Base-by-base conservation (phyloP, 2,329 filamentous ascomycete species). In the Emericellopsis cladophorae region DNA sequence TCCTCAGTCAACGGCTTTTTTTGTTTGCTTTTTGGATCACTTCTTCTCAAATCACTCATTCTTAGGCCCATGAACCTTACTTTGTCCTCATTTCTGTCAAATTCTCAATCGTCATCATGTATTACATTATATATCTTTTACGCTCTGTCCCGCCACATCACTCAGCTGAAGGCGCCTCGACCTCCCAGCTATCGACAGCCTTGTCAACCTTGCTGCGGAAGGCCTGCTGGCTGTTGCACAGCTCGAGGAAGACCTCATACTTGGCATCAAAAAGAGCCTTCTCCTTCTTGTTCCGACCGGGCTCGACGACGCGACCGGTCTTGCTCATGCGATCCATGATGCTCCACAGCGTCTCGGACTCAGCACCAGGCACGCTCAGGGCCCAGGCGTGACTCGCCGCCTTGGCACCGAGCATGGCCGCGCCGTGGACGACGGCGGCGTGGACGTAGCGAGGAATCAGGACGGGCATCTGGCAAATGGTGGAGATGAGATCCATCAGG, bases 321-420 rank as follows among this genome's bases (percentile, higher is more conserved):
- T 95, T 95, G 66, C 85, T 94, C 81, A 95, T 92, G 42, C 88
- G 78, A 60, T 94, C 86, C 92, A 98, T 98, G 57, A 98, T 95
- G 50, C 79, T 76, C 92, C 92, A 98, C 46, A 98, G 67, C 33
- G 83, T 76, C 66, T 95, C 89, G 0, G 84, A 89, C 53, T 81
- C 80, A 36, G 86, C 85, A 24, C 54, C 58, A 9, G 26, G 26
- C 9, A 56, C 57, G 9, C 14, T n/a, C 15, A 31, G 24, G 5
- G 84, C 72, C 32, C 72, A 71, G 53, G 84, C 80, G 26, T 83
- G 82, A 51, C 83, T 92, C 7, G 90, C 92, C n/a, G 92, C 92
- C 64, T 96, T 96, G 44, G 88, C 92, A 32, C 92, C 92, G 21
- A 98, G 72, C 90, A 98, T 98, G 43, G 92, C 92, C 7, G 92